phyloP scores from a whole-genome alignment of 495 filamentous ascomycete genomes.

The Gamarada debralockiae region DNA sequence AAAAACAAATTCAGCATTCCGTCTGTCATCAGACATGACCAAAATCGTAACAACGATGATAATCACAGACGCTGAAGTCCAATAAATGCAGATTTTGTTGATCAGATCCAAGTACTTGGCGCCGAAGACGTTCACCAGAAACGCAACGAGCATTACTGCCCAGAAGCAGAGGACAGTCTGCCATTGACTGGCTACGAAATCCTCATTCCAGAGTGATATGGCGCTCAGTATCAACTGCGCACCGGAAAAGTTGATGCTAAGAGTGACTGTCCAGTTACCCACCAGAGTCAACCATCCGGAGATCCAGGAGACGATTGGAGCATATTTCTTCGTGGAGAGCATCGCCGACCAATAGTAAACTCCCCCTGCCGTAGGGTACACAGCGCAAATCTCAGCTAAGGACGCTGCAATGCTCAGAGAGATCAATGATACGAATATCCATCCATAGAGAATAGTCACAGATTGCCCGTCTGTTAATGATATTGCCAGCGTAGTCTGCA shows the following conservation, averaged over 20 bases:
- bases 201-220: slow-evolving; percentile 57
- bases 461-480: slow-evolving; percentile 61
- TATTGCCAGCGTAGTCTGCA: slow-evolving; percentile 60
- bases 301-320: slow-evolving; percentile 43
- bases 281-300: slow-evolving; percentile 46
- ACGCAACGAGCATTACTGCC: slow-evolving; percentile 55
- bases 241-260: slow-evolving; percentile 47
- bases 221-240: slow-evolving; percentile 59
- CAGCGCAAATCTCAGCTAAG: slow-evolving; percentile 42
- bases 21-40: slow-evolving; percentile 49
- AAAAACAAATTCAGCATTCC: slow-evolving; percentile 57
- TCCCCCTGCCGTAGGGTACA: slow-evolving; percentile 43
- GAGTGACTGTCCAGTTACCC: slow-evolving; percentile 50
- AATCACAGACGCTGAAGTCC: slow-evolving; percentile 57
- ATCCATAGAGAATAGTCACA: slow-evolving; percentile 42
- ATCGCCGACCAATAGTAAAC: slow-evolving; percentile 50
- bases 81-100: slow-evolving; percentile 66
- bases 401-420: slow-evolving; percentile 38
- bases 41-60: slow-evolving; percentile 57
- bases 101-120: slow-evolving; percentile 57
- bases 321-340: slow-evolving; percentile 40
- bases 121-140: slow-evolving; percentile 53
- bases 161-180: slow-evolving; percentile 64
- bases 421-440: slow-evolving; percentile 41
- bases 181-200: slow-evolving; percentile 57